Evolutionary conservation across 2,329 filamentous ascomycete species (phyloP), one percentile per base, ranked within the genome.

Genomic region (Chrysosporium queenslandicum): DNA sequence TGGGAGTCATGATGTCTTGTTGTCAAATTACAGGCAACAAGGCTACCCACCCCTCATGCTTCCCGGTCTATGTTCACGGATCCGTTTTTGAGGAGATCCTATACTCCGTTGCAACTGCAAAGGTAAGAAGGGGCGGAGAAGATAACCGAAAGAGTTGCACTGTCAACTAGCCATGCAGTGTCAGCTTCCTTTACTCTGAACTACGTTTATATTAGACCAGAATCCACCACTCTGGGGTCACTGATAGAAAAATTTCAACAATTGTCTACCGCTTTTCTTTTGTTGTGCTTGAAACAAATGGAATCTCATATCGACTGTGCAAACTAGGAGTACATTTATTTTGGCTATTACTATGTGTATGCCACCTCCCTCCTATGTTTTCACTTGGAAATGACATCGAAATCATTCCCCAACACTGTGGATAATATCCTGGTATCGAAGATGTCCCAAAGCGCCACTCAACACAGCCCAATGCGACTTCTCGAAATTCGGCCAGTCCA

Each of bases 331-430:
- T 60, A 62, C 65, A 50, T 66, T 73, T 59, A 72, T 74, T 52
- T 59, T 72, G 56, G 66, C 67, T 52, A 67, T 74, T 55, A 72
- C 71, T 49, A 70, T 73, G 58, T 72, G 71, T 72, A 69, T 58
- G 68, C 57, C 42, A 59, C 16, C 34, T 54, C 47, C 45, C 41
- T 42, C 43, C 42, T 20, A 41, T 16, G 34, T n/a, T 20, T 25
- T 23, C 16, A 12, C 37, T 27, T 16, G 1, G 14, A 39, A 12
- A 9, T 1, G n/a, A 37, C 18, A 29, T 11, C 47, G 2, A 32
- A 21, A 21, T 12, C 16, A 18, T 11, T 27, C 1, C 45, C 30
- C 34, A 30, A 41, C 25, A 14, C 23, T 9, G 23, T 41, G 21
- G 34, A 49, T 49, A 3, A 30, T 21, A 12, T 6, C 25, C 16